Evolutionary conservation across 1,139 yeast genomes (phyloP), one percentile per base, ranked within the genome.

Genomic region (Saccharomyces hybrid): DNA sequence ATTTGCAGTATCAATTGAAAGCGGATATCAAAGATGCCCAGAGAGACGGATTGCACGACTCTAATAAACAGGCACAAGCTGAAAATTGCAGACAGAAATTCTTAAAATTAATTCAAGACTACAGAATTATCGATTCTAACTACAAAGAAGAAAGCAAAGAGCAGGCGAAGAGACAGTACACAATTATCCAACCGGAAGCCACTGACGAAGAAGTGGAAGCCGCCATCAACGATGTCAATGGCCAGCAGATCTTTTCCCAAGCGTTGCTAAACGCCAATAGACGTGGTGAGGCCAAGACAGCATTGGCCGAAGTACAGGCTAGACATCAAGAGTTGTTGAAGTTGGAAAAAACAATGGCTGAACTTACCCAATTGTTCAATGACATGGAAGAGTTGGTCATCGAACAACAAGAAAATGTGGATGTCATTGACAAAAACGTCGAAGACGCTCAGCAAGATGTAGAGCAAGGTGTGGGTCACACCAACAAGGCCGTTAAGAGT

Each of bases 301-400:
- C 95, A 3, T 80, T 93, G 66, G 87, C 89, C 65, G 99, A 93
- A 74, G 99, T 95, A 54, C 97, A 93, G 74, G 84, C 88, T 48
- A 86, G 99, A 76, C 99, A 93, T 76, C 85, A 88, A 69, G 99
- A 93, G 75, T 83, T 95, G 70, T 86, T 89, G 75, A 88, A 89
- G 76, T 86, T 95, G 73, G 97, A 91, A 74, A 85, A 87, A 74
- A 87, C 97, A 57, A 89, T 95, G 88, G 90, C 93, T 47, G 99
- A 93, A 74, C 82, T 93, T 71, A 89, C 96, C 49, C 96, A 88
- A 75, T 81, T 93, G 68, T 90, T 95, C 78, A 87, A 85, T 66
- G 99, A 93, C 70, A 89, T 93, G 95, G 97, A 93, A 75, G 89
- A 88, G 68, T 78, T 95, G 74, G 97, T 91, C 52, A 90, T 93